Evolutionary conservation across 2,329 filamentous ascomycete species (phyloP), one percentile per base, ranked within the genome.

Genomic region (Monilinia fructigena): DNA sequence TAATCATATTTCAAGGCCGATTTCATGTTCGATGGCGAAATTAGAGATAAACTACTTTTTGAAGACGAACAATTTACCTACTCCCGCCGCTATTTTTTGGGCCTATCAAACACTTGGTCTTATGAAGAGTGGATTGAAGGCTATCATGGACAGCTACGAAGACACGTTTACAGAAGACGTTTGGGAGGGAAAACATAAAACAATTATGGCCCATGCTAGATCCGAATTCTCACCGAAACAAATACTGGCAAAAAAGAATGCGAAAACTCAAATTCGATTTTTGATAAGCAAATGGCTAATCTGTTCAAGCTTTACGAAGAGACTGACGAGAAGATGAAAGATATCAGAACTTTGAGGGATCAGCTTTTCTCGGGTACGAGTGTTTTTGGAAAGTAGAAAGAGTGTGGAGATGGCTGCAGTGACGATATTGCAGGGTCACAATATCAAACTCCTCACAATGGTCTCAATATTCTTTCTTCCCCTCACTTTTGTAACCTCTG

Each of bases 291-390:
- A 23, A 81, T 87, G 50, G 77, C 76, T 14, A 80, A 83, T 55
- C 28, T 74, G 62, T 20, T 66, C 28, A 69, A 67, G 23, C 50
- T 72, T 52, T 64, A 54, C 42, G 63, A 72, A 11, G 72, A 75
- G 42, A 87, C 86, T 66, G 82, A 85, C 70, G 79, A 81, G 42
- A 64, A 64, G 20, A 76, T 84, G 23, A 81, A 81, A 61, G 84
- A 86, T 72, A 85, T 87, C 56, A 77, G 81, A 62, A 83, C 81
- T 4, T 73, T 89, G 67, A 78, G 86, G 63, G 85, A 88, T 67
- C 85, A 88, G 73, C 80, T 89, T 0, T 89, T 88, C 75, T 83
- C 80, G 47, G 86, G 86, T 2, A 88, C 85, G n/a, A 82, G 80
- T 2, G 86, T 89, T 65, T 65, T 82, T 86, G 71, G 86, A 88